phyloP scores from a whole-genome alignment of 176 grass and related monocot species.

The sorghum (Sorghum bicolor) region DNA sequence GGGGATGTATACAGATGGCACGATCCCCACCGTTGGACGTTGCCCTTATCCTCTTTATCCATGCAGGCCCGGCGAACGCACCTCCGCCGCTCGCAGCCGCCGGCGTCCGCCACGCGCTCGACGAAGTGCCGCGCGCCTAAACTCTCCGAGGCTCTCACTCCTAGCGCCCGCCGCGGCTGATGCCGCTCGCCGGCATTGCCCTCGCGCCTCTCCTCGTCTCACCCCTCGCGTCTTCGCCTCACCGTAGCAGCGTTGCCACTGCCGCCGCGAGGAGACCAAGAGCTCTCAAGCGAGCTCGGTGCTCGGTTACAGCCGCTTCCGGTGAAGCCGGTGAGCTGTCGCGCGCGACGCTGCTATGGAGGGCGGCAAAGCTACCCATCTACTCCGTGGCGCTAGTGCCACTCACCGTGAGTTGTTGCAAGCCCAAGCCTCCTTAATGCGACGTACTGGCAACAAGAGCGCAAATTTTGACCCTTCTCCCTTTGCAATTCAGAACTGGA shows the following conservation, averaged over 20 bases:
- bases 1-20: background rate
- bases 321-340: slow-evolving; percentile 31
- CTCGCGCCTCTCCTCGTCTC: slow-evolving; percentile 40
- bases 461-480: background rate
- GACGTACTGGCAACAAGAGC: background rate
- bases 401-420: slow-evolving; percentile 48
- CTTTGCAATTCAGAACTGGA: background rate
- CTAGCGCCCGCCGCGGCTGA: background rate
- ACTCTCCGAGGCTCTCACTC: background rate
- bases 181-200: slow-evolving; percentile 48
- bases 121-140: slow-evolving; percentile 26
- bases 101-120: background rate
- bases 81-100: background rate
- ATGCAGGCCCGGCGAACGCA: slow-evolving; percentile 6
- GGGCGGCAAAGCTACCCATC: slow-evolving; percentile 80
- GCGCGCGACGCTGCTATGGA: slow-evolving; percentile 64
- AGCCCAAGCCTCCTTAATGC: background rate
- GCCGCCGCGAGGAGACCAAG: background rate
- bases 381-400: slow-evolving; percentile 83
- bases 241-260: background rate
- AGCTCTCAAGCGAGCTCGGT: background rate
- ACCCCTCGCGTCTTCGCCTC: background rate
- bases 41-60: slow-evolving; percentile 35
- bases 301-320: slow-evolving; percentile 9
- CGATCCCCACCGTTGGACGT: background rate